Evolutionary conservation across 768 basidiomycete genomes (phyloP), one percentile per base, ranked within the genome.

Genomic region (Boletus eberwhitei): DNA sequence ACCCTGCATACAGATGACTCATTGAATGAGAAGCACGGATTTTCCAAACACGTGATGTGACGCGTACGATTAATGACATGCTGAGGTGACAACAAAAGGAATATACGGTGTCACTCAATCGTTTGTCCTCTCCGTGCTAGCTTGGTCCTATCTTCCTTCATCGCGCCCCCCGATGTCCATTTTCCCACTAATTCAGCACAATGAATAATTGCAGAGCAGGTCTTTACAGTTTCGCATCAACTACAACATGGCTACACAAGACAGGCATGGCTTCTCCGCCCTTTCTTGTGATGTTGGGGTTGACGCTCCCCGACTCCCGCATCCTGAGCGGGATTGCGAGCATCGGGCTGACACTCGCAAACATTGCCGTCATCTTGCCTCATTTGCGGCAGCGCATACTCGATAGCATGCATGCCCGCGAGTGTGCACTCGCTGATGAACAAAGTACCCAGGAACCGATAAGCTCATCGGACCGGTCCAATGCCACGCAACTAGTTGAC

Each of bases 161-260:
- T 37, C 42, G 7, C 49, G 35, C 50, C 41, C 45, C 52, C 50
- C 8, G 38, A 49, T 59, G 55, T 39, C 16, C 57, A 48, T 38
- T 38, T 36, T 34, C 39, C 24, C 38, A 36, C 51, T 51, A 13
- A 45, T 48, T 52, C 38, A 39, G 8, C 45, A 55, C 50, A 29
- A 67, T 66, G 65, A 61, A 61, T 43, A 64, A 51, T 51, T 59
- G 48, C 58, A 68, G 60, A 55, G 60, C 59, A 58, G 65, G 65
- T 35, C 67, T 67, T 59, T 66, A 69, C 55, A 61, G 59, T 37
- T 66, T 61, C 48, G 50, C 49, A 21, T 35, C 64, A 34, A 66
- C 59, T 37, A 48, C 55, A 9, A 37, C 57, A 53, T 64, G 65
- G 65, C 53, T 67, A 22, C 57, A 52, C 50, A 44, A 55, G 54